These are phyloP conservation scores for Obelidium mucronatum DNA, from an alignment of 192 early-diverging fungal genomes.

Conservation along the genomic window DNA sequence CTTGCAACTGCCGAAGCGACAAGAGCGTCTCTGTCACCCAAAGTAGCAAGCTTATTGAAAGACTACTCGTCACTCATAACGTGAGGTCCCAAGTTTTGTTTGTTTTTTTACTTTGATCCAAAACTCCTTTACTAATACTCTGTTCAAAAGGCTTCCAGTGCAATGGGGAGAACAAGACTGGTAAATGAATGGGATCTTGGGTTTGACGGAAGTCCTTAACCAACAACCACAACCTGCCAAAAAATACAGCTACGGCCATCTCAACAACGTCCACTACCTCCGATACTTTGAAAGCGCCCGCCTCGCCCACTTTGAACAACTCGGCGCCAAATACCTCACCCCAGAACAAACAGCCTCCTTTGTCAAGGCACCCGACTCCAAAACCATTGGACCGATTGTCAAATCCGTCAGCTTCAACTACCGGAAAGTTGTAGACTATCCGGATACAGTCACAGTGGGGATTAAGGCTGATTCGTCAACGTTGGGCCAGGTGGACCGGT, in stretches of 20 bases:
- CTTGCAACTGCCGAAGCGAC: constrained; percentile 22
- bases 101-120: neutral
- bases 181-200: neutral
- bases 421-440: constrained; percentile 49
- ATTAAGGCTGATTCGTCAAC: constrained; percentile 8
- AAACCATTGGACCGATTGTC: constrained; percentile 51
- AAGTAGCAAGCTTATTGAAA: constrained; percentile 9
- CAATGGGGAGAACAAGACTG: constrained; percentile 39
- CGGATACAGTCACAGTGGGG: constrained; percentile 45
- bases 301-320: constrained; percentile 55
- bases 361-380: constrained; percentile 33
- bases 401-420: constrained; percentile 54
- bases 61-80: constrained; percentile 38
- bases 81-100: neutral
- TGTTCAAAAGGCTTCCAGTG: constrained; percentile 10
- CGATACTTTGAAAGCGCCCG: constrained; percentile 18
- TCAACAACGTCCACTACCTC: constrained; percentile 41
- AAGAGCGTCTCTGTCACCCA: neutral
- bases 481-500: constrained; percentile 43
- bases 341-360: constrained; percentile 27
- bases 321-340: constrained; percentile 36
- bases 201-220: too few relatives aligned
- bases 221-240: too few relatives aligned
- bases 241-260: constrained; percentile 34
- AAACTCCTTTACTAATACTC: neutral